Evolutionary conservation across 106 monocot genomes (phyloP).

Genomic region (Dioscorea zingiberensis): DNA sequence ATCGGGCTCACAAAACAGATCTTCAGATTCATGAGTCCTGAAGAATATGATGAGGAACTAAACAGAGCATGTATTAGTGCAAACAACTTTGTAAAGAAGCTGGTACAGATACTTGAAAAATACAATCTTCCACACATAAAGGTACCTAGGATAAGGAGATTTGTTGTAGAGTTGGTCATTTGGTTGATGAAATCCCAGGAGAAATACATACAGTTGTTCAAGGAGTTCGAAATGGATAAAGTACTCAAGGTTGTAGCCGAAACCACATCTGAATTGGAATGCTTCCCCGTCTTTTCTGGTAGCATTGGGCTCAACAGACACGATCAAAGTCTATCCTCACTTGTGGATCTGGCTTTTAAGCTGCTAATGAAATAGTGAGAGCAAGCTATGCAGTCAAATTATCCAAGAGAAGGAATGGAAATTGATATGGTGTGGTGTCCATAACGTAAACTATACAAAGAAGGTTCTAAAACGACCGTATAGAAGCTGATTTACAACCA

Average conservation of each 20-base stretch:
- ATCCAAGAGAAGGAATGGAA: not conserved
- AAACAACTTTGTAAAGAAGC: constrained; percentile 16
- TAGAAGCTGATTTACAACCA: not conserved
- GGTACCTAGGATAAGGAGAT: constrained; percentile 70
- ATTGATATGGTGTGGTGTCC: not conserved
- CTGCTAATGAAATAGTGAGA: constrained; percentile 4
- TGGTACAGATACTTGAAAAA: constrained; percentile 32
- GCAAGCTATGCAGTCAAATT: not conserved
- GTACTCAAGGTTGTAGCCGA: constrained; percentile 33
- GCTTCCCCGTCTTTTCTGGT: constrained; percentile 55
- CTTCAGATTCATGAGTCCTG: constrained; percentile 28
- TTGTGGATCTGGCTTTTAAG: constrained; percentile 33
- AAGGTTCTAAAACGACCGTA: not conserved
- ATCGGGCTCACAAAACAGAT: constrained; percentile 53
- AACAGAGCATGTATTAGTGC: constrained; percentile 18
- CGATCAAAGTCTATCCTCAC: constrained; percentile 9
- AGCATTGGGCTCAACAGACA: constrained; percentile 37
- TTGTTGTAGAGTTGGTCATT: constrained; percentile 36
- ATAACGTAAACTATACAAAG: not conserved
- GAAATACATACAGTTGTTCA: constrained; percentile 29
- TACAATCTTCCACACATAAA: constrained; percentile 34
- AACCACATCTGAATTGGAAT: constrained; percentile 68
- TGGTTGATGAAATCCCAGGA: constrained; percentile 43
- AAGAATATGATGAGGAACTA: constrained; percentile 24
- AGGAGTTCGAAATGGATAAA: constrained; percentile 11